A percentile compares a stretch with the other conserved stretches of the same genome.
Evolutionary conservation across 1,284 basidiomycete species (phyloP).

Genomic region (Phlebopus sp.): DNA sequence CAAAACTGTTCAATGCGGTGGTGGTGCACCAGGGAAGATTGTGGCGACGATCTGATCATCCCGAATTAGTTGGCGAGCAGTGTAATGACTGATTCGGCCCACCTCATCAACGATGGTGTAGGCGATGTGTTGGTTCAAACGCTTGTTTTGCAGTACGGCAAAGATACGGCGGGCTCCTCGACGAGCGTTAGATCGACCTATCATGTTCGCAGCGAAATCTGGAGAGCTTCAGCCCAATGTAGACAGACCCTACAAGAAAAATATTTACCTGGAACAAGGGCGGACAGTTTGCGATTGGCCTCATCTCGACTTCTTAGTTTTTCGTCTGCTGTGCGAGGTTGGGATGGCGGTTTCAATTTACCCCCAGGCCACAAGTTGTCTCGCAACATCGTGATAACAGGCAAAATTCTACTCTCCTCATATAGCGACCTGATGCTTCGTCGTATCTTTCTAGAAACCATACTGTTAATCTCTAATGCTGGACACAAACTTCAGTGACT

Average conservation of each 20-base stretch:
- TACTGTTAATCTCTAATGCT: conserved; percentile 1
- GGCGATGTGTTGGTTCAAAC: conserved; percentile 89
- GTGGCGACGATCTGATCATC: conserved; percentile 51
- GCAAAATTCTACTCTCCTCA: conserved; percentile 67
- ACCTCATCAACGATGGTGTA: conserved; percentile 90
- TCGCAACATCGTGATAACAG: conserved; percentile 64
- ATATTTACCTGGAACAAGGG: conserved; percentile 80
- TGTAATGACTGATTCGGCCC: conserved; percentile 7
- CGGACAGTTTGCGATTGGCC: conserved; percentile 84
- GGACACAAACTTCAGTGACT: conserved; percentile 19
- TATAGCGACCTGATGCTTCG: conserved; percentile 67
- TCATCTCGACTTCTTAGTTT: conserved; percentile 78
- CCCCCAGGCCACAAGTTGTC: conserved; percentile 84
- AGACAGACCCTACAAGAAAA: not conserved
- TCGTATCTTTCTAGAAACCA: conserved; percentile 70
- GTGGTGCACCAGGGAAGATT: conserved; percentile 49
- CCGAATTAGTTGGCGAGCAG: conserved; percentile 9
- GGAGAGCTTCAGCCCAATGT: conserved; percentile 9
- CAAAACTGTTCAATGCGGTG: conserved; percentile 9
- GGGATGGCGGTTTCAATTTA: conserved; percentile 55
- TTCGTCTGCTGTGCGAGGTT: conserved; percentile 76
- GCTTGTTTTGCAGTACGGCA: conserved; percentile 86
- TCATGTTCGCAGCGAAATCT: conserved; percentile 96
- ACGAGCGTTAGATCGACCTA: conserved; percentile 90
- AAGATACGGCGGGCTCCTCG: conserved; percentile 90